Base-by-base conservation (phyloP, 2,329 filamentous ascomycete genomes). In the Calcarisporium arbuscula region DNA sequence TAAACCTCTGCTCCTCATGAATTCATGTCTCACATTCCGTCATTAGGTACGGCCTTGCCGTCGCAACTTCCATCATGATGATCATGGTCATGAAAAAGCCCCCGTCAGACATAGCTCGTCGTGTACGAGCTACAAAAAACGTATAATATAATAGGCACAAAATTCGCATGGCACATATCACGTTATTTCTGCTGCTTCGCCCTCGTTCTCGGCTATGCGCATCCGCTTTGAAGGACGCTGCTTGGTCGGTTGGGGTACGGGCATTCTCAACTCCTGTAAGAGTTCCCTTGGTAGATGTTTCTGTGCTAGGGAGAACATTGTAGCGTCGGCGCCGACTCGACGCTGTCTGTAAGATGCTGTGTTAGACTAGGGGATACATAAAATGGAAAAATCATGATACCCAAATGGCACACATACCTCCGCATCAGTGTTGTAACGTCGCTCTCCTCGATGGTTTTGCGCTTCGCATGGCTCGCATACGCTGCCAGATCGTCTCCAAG, bases 21-120 rank as follows among this genome's bases (percentile, higher is more conserved):
- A 5, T 30, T 7, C 30, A 25, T 32, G n/a, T 16, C 15, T 17
- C 28, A 17, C 16, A 15, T 18, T 31, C 29, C 17, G 16, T 32
- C 30, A 22, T 32, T 47, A 95, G 88, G 88, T 95, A 94, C 55
- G 85, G 84, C 43, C 73, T 94, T 44, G 82, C 79, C 38, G 60
- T 82, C 26, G 89, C 89, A 38, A 98, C 92, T 25, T 80, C 86
- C 10, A 76, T 98, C 54, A 98, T 98, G 92, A 70, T 98, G 54
- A 95, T 83, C 74, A 89, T 96, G 85, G 80, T 98, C 23, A 67
- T 95, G 41, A 88, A 85, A 60, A 95, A 90, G 62, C 87, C 88
- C 11, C 72, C 86, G 8, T 78, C 81, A 18, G 79, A 85, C 48
- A 68, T 85, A 30, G 62, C 81, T 34, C 77, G 81, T 42, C 78